phyloP scores from a whole-genome alignment of 1,284 basidiomycete genomes.

The Trichosporon coremiiforme region DNA sequence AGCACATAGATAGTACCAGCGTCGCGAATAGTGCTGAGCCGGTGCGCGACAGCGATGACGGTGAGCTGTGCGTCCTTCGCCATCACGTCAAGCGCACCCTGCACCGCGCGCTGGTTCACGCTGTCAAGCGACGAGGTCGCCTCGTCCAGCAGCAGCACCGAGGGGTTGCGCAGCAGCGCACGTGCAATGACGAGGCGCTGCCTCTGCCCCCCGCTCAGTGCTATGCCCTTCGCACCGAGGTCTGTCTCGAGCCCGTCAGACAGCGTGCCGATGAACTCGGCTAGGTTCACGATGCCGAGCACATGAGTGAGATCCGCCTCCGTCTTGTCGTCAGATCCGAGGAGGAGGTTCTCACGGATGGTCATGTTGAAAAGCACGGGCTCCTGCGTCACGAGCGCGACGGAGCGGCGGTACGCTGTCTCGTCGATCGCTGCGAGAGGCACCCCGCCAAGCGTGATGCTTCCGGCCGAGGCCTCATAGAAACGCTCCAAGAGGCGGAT shows the following conservation, averaged over 20 bases:
- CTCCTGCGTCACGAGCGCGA: not conserved
- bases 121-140: conserved; percentile 74
- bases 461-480: conserved; percentile 85
- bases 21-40: conserved; percentile 77
- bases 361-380: conserved; percentile 4
- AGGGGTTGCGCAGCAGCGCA: conserved; percentile 58
- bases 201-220: conserved; percentile 59
- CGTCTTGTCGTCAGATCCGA: not conserved
- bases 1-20: conserved; percentile 84
- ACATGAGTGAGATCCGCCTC: not conserved
- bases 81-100: conserved; percentile 87
- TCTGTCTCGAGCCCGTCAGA: not conserved
- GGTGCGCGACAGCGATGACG: conserved; percentile 84
- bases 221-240: conserved; percentile 51
- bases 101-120: conserved; percentile 75
- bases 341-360: not conserved
- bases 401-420: not conserved
- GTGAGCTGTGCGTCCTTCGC: conserved; percentile 74
- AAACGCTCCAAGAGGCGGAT: conserved; percentile 86
- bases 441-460: conserved; percentile 74
- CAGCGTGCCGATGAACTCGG: not conserved
- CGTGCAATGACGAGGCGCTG: conserved; percentile 60
- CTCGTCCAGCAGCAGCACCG: conserved; percentile 59
- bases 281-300: not conserved
- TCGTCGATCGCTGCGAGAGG: not conserved